These are phyloP conservation scores for Cocos nucifera DNA, from an alignment of 176 grass and related monocot species.

Conservation along the genomic window DNA sequence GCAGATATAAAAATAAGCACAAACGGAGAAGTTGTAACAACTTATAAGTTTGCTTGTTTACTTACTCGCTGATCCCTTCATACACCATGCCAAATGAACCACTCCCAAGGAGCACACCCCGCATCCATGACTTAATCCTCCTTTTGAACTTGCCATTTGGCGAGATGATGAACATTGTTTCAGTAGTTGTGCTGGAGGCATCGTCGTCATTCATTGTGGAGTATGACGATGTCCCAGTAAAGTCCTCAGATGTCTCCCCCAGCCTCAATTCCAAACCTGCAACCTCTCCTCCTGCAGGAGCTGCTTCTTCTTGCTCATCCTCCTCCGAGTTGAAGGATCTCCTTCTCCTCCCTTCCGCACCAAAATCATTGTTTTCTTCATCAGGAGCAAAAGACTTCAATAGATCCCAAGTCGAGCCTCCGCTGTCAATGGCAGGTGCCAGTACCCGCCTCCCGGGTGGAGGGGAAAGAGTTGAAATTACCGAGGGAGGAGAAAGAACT, in stretches of 20 bases:
- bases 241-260: slow-evolving; percentile 66
- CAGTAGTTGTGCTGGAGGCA: slow-evolving; percentile 72
- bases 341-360: background rate
- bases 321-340: slow-evolving; percentile 31
- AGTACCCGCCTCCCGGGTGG: background rate
- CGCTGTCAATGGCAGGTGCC: slow-evolving; percentile 12
- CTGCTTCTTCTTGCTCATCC: slow-evolving; percentile 19
- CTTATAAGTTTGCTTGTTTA: slow-evolving; percentile 13
- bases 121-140: slow-evolving; percentile 74
- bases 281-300: slow-evolving; percentile 23
- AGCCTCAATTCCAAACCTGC: slow-evolving; percentile 41
- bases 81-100: slow-evolving; percentile 86
- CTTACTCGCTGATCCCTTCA: slow-evolving; percentile 99
- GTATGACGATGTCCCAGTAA: slow-evolving; percentile 64
- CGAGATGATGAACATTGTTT: slow-evolving; percentile 69
- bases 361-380: slow-evolving; percentile 16
- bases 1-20: too few species aligned
- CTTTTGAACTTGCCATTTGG: slow-evolving; percentile 77
- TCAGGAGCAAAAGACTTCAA: slow-evolving; percentile 72
- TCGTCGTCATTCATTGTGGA: slow-evolving; percentile 89
- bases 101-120: slow-evolving; percentile 61
- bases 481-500: slow-evolving; percentile 48
- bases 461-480: slow-evolving; percentile 11
- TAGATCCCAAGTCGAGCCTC: slow-evolving; percentile 58
- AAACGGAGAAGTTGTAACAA: background rate